Conservation (phyloP, 2,329 filamentous ascomycete genomes). For the Sphaerostilbella broomeana region DNA sequence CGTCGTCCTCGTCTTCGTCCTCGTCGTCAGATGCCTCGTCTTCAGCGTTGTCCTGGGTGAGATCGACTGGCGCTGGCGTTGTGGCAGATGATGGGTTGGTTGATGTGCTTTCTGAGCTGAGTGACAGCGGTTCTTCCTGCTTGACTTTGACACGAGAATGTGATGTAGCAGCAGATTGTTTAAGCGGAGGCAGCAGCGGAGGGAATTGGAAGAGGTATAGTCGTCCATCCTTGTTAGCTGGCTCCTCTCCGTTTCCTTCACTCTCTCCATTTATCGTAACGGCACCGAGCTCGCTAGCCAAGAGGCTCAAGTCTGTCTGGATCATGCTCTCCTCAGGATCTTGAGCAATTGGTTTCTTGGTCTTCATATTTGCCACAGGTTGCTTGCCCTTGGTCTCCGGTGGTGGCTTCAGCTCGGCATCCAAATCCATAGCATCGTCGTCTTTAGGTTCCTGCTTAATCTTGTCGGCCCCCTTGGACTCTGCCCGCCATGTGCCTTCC, state of each 20-base stretch:
- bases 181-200: slow-evolving; percentile 53
- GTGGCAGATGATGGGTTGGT: slow-evolving; percentile 7
- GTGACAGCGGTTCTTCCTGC: slow-evolving; percentile 33
- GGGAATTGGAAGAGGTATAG: slow-evolving; percentile 61
- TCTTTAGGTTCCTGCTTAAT: slow-evolving; percentile 41
- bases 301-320: slow-evolving; percentile 34
- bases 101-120: slow-evolving; percentile 30
- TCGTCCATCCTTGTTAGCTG: slow-evolving; percentile 44
- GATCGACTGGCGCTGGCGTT: slow-evolving; percentile 32
- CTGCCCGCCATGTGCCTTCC: slow-evolving; percentile 40
- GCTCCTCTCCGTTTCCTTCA: slow-evolving; percentile 23
- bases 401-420: slow-evolving; percentile 23
- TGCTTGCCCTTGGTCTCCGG: slow-evolving; percentile 20
- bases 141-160: slow-evolving; percentile 31
- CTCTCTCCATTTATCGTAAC: slow-evolving; percentile 27
- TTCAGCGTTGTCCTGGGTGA: slow-evolving; percentile 30
- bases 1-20: slow-evolving; percentile 27
- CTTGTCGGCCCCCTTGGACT: slow-evolving; percentile 27
- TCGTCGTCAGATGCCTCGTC: slow-evolving; percentile 19
- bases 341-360: slow-evolving; percentile 23
- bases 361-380: slow-evolving; percentile 18
- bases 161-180: slow-evolving; percentile 22
- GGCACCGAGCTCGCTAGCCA: slow-evolving; percentile 38
- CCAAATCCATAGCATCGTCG: slow-evolving; percentile 37
- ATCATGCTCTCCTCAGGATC: slow-evolving; percentile 35